Conservation (phyloP, 106 monocot species). For the Ottelia alismoides region DNA sequence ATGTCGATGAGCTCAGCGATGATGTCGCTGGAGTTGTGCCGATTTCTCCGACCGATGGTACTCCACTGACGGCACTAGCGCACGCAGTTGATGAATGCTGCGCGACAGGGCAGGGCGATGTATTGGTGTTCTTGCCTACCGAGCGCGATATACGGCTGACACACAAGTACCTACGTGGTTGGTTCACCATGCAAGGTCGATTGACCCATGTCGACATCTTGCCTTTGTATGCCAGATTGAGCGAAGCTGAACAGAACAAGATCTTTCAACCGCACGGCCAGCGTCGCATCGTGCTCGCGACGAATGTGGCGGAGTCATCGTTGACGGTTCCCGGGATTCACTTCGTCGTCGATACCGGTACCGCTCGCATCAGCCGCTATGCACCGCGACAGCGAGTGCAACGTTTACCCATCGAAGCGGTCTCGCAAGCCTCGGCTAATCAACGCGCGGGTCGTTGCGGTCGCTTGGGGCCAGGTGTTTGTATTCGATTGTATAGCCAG, state of each 20-base stretch:
- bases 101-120: too few species aligned
- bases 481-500: too few species aligned
- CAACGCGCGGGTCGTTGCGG: too few species aligned
- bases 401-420: conserved; percentile 66
- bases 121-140: conserved; percentile 68
- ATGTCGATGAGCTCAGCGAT: conserved; percentile 65
- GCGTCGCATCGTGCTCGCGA: conserved; percentile 64
- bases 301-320: too few species aligned
- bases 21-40: conserved; percentile 66
- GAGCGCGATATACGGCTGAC: conserved; percentile 71
- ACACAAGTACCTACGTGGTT: conserved; percentile 55
- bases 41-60: conserved; percentile 60
- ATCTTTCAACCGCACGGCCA: conserved; percentile 67
- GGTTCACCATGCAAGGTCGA: conserved; percentile 34
- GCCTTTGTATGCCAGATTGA: conserved; percentile 73
- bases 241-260: conserved; percentile 56
- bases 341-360: conserved; percentile 70
- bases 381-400: conserved; percentile 76
- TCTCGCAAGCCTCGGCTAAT: conserved; percentile 62
- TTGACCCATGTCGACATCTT: conserved; percentile 62
- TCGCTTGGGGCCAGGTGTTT: conserved; percentile 59
- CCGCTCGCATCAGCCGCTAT: conserved; percentile 73
- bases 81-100: too few species aligned
- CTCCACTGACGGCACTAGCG: conserved; percentile 65
- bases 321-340: conserved; percentile 64